Base-by-base conservation (phyloP, 352 stramenopile species). In the Pythium volutum region DNA sequence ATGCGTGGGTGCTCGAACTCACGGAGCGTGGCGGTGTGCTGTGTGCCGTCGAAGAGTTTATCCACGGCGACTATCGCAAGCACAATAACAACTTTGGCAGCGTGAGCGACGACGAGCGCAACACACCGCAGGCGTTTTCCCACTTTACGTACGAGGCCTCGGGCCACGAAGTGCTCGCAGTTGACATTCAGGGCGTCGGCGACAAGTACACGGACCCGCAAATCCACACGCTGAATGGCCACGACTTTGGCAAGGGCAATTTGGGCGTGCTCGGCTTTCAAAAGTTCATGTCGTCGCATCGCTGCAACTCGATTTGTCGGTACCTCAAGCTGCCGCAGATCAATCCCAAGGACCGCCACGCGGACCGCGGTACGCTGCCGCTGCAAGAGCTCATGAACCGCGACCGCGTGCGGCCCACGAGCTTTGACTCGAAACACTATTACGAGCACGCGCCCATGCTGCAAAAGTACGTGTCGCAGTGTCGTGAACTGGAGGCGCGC, bases 161-260 rank as follows among this genome's bases (percentile, higher is more conserved):
- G 2, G 78, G 96, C 66, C 93, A 97, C 57, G 83, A 89, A 52
- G 69, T 97, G 38, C 76, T 98, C 16, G 93, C 96, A 4, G 93
- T 97, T 18, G 95, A 98, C 59, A 96, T 98, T 66, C 95, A 98
- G 67, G 95, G 95, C 41, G 91, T 98, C 6, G 93, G 89, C 10
- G 94, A 98, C 75, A 71, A 97, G 26, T 98, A 97, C 75, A 98
- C 95, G n/a, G 95, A 98, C 67, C 95, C 95, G 25, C 95, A 91
- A 68, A 91, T 96, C 57, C 86, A 89, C 72, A 96, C 85, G n/a
- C 74, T 91, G 12, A 91, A 93, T 42, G 82, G 83, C 14, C 70
- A 91, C 56, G 81, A 96, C 60, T 96, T 96, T 67, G 87, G 87
- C 39, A 96, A 95, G 58, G 87, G 87, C 39, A 96, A 96, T 55